Percentiles rank a stretch among this genome's conserved stretches.
These are phyloP conservation scores for Lavandula angustifolia DNA, from an alignment of 257 asterid species.

Conservation along the genomic window DNA sequence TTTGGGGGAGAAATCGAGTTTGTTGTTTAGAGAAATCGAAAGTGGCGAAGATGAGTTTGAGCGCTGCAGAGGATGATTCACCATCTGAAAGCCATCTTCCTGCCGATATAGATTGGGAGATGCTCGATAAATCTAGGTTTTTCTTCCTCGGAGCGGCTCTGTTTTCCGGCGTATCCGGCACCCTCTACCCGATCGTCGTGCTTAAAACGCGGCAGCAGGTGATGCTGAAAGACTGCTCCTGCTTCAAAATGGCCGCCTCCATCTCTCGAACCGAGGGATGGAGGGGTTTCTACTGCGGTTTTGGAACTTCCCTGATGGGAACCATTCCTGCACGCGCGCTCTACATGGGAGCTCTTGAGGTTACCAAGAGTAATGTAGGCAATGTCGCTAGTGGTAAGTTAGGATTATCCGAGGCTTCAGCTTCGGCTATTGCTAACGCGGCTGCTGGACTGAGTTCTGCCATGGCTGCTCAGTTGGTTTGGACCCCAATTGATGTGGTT, in stretches of 20 bases:
- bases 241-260: conserved; percentile 72
- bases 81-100: conserved; percentile 85
- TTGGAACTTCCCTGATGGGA: conserved; percentile 87
- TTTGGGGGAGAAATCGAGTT: too few relatives aligned
- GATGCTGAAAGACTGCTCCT: conserved; percentile 49
- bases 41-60: conserved; percentile 89
- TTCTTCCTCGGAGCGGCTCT: conserved; percentile 91
- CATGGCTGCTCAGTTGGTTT: conserved; percentile 95
- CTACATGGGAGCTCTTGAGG: conserved; percentile 94
- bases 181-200: conserved; percentile 80
- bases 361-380: conserved; percentile 86
- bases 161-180: conserved; percentile 82
- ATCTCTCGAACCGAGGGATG: conserved; percentile 64
- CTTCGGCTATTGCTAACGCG: conserved; percentile 83
- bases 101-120: conserved; percentile 95
- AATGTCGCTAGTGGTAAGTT: conserved; percentile 49
- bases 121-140: conserved; percentile 95
- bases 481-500: conserved; percentile 96
- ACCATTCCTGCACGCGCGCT: conserved; percentile 96
- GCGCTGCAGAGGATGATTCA: conserved; percentile 78
- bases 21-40: neutral
- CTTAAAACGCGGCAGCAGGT: conserved; percentile 89
- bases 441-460: conserved; percentile 94
- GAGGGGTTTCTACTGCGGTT: conserved; percentile 86
- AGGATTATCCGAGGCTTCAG: conserved; percentile 75